A percentile compares a stretch with the other conserved stretches of the same genome.
These are phyloP conservation scores for Penicillium egyptiacum DNA, from an alignment of 495 filamentous ascomycete species.

Conservation along the genomic window DNA sequence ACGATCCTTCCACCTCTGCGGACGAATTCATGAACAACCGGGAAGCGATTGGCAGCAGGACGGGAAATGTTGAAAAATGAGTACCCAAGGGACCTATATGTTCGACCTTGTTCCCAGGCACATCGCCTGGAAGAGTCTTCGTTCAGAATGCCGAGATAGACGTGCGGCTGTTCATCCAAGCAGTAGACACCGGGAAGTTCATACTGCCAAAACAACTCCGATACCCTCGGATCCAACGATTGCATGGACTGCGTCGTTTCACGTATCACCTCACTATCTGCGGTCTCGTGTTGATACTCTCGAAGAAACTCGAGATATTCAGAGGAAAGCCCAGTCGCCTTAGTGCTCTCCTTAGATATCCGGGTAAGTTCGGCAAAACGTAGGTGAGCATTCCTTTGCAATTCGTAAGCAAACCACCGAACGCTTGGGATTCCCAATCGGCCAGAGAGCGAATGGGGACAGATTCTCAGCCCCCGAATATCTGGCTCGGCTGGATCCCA, in stretches of 20 bases:
- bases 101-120: slow-evolving; percentile 61
- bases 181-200: slow-evolving; percentile 19
- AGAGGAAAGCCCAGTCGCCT: slow-evolving; percentile 7
- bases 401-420: slow-evolving; percentile 37
- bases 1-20: slow-evolving; percentile 45
- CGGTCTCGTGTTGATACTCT: slow-evolving; percentile 37
- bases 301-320: slow-evolving; percentile 45
- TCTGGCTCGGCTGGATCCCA: slow-evolving; percentile 17
- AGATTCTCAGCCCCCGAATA: slow-evolving; percentile 41
- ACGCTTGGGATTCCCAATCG: slow-evolving; percentile 40
- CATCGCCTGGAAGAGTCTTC: slow-evolving; percentile 60
- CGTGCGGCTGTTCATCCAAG: slow-evolving; percentile 25
- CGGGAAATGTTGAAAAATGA: slow-evolving; percentile 49
- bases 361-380: slow-evolving; percentile 36
- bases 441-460: slow-evolving; percentile 35
- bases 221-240: slow-evolving; percentile 37
- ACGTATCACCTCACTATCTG: background rate
- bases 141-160: slow-evolving; percentile 60
- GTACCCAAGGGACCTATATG: slow-evolving; percentile 58
- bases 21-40: slow-evolving; percentile 47
- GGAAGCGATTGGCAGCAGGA: slow-evolving; percentile 16
- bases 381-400: slow-evolving; percentile 25
- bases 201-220: slow-evolving; percentile 40
- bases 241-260: background rate
- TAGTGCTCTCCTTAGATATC: slow-evolving; percentile 23